Conservation (phyloP, 164 flowering plant genomes). For the Stephania japonica region DNA sequence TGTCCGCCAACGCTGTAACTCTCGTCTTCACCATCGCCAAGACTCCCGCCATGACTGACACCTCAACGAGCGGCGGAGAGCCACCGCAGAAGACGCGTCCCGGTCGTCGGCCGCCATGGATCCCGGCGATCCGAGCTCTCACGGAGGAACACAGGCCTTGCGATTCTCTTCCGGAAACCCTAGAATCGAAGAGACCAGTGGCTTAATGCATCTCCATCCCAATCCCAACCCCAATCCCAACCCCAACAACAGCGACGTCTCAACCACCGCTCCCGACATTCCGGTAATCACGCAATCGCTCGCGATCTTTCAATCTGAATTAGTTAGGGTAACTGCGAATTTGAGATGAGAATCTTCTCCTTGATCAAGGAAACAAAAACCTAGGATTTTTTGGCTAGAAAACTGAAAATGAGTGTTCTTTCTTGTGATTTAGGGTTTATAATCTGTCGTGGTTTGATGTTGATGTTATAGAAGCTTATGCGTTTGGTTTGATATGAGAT, state of each 20-base stretch:
- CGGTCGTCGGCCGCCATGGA: conserved; percentile 9
- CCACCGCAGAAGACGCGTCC: conserved; percentile 27
- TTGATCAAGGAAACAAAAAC: background rate
- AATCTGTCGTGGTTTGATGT: too few species aligned
- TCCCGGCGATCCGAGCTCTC: conserved; percentile 10
- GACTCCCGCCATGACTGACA: conserved; percentile 26
- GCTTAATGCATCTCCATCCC: conserved; percentile 69
- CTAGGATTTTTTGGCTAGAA: background rate
- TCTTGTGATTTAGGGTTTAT: too few species aligned
- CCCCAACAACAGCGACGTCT: conserved; percentile 15
- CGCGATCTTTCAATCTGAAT: background rate
- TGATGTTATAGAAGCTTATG: too few species aligned
- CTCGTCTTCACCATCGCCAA: too few species aligned
- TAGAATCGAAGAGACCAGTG: conserved; percentile 88
- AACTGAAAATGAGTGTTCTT: background rate
- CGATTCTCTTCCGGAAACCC: conserved; percentile 95
- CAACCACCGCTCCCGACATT: conserved; percentile 29
- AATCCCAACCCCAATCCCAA: too few species aligned
- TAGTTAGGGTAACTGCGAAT: background rate
- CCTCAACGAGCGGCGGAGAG: conserved; percentile 47
- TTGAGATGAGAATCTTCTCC: background rate
- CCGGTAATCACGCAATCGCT: conserved; percentile 30
- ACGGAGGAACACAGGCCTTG: conserved; percentile 39
- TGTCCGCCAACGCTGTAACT: background rate
- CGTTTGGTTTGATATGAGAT: background rate